phyloP scores from a whole-genome alignment of 441 rosid genomes.

The Corymbia citriodora region DNA sequence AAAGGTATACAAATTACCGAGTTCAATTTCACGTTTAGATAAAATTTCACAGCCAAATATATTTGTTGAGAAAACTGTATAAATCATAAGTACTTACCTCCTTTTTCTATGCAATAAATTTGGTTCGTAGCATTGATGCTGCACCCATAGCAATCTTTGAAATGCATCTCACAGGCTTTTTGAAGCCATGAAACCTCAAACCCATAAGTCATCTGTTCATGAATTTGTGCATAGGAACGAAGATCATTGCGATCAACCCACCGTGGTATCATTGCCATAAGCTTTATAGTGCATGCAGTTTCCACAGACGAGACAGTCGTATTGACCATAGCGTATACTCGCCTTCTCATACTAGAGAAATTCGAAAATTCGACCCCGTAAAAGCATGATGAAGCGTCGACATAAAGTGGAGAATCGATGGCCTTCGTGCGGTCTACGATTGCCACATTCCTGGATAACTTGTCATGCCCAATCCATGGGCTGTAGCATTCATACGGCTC shows the following conservation, averaged over 20 bases:
- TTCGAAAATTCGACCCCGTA: neutral
- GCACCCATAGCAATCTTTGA: accelerated
- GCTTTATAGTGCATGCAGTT: neutral
- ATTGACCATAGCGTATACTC: neutral
- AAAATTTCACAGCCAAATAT: neutral
- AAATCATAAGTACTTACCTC: neutral
- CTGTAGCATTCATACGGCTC: accelerated
- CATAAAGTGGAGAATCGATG: accelerated
- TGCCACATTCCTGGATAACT: neutral
- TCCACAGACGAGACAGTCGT: neutral
- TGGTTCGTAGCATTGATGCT: accelerated
- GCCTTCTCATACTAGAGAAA: neutral
- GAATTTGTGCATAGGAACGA: neutral
- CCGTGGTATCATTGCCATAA: neutral
- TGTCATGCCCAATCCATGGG: accelerated
- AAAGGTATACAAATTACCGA: accelerated
- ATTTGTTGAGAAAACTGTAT: neutral
- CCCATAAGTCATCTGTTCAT: neutral
- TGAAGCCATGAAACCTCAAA: neutral
- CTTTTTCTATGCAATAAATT: neutral
- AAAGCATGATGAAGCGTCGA: neutral
- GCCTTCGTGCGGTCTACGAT: neutral
- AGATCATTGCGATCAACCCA: neutral
- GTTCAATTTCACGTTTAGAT: neutral
- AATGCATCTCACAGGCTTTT: accelerated